Evolutionary conservation across 164 flowering plant genomes (phyloP).

Genomic region (Aristolochia contorta): DNA sequence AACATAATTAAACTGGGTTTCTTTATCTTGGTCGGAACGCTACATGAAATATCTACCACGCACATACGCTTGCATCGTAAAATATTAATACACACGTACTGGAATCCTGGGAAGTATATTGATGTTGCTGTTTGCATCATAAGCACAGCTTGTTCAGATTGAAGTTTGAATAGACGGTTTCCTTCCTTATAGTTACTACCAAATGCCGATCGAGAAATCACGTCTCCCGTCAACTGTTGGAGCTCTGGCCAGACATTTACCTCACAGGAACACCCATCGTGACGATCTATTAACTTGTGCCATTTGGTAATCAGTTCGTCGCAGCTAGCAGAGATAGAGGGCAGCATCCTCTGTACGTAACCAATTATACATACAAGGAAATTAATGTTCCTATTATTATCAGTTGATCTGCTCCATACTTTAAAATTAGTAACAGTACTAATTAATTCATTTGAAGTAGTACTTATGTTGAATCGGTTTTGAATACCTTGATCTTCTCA

Average conservation of each 20-base stretch:
- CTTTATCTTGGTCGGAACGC: too few relatives aligned
- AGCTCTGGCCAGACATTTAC: constrained; percentile 13
- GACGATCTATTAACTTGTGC: constrained; percentile 7
- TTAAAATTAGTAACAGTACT: too few relatives aligned
- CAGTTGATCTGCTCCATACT: too few relatives aligned
- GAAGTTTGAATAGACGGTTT: constrained; percentile 7
- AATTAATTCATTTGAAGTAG: too few relatives aligned
- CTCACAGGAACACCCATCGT: constrained; percentile 7
- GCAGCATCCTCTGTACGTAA: constrained; percentile 16
- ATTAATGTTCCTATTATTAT: too few relatives aligned
- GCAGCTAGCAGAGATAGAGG: constrained; percentile 13
- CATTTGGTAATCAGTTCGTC: constrained; percentile 12
- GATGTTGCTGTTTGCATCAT: not conserved
- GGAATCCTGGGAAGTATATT: constrained; percentile 7
- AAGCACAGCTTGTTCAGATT: constrained; percentile 6
- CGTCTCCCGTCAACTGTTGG: constrained; percentile 10
- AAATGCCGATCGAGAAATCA: constrained; percentile 14
- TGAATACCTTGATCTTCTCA: constrained; percentile 21
- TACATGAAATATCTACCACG: too few relatives aligned
- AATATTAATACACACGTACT: too few relatives aligned
- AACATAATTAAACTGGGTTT: too few relatives aligned
- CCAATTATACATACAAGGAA: too few relatives aligned
- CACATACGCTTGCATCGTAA: too few relatives aligned
- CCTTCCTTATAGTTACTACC: constrained; percentile 17
- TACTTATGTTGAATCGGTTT: too few relatives aligned